These are phyloP conservation scores for Boletellus sp. DNA, from an alignment of 768 basidiomycete species.

Conservation along the genomic window DNA sequence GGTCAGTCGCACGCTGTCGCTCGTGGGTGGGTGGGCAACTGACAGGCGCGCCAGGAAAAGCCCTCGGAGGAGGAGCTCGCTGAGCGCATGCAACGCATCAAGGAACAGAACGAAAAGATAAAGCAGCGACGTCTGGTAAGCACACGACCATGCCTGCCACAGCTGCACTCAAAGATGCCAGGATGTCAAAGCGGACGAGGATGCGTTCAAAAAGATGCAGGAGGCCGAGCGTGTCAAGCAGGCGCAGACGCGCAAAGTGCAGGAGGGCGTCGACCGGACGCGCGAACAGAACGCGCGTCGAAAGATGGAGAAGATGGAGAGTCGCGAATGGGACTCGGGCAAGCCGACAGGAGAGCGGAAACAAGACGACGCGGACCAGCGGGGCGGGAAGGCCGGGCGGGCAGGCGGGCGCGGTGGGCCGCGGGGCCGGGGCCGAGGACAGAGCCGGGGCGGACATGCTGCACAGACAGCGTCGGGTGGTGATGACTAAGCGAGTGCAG, in stretches of 20 bases:
- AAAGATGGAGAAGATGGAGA: conserved; percentile 77
- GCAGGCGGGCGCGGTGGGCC: conserved; percentile 32
- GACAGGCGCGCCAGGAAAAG: conserved; percentile 52
- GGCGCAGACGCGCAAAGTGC: conserved; percentile 59
- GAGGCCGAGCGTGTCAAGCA: conserved; percentile 58
- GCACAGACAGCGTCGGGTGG: not conserved
- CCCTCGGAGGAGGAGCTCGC: conserved; percentile 62
- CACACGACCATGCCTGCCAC: conserved; percentile 1
- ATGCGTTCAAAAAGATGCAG: conserved; percentile 69
- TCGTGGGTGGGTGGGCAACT: conserved; percentile 4
- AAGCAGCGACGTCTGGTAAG: conserved; percentile 63
- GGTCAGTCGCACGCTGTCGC: conserved; percentile 36
- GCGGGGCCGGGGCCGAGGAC: conserved; percentile 37
- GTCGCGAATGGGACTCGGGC: conserved; percentile 82
- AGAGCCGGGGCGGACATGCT: conserved; percentile 31
- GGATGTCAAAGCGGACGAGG: conserved; percentile 82
- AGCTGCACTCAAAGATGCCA: conserved; percentile 24
- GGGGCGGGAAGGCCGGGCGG: conserved; percentile 21
- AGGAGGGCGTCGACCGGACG: conserved; percentile 63
- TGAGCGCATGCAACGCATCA: conserved; percentile 66
- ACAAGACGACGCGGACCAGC: conserved; percentile 11
- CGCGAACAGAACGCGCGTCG: conserved; percentile 76
- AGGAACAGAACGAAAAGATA: conserved; percentile 73
- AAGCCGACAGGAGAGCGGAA: conserved; percentile 39
- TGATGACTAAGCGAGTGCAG: not conserved